Evolutionary conservation across 805 yeast genomes (phyloP).

Genomic region (Candida chauliodis): DNA sequence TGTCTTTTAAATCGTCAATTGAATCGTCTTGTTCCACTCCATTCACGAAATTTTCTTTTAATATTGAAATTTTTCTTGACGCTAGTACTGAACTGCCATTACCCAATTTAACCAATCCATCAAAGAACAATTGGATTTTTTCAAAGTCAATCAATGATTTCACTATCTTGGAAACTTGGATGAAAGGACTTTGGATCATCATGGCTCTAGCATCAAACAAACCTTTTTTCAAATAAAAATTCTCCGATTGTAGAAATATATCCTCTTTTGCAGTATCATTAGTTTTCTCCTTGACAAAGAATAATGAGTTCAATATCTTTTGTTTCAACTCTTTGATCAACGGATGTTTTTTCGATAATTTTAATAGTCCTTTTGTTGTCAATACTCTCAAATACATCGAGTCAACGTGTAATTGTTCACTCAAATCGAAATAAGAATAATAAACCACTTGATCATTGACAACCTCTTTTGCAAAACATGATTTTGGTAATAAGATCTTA

Average conservation of each 20-base stretch:
- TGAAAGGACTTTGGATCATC: slow-evolving; percentile 30
- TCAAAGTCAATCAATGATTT: slow-evolving; percentile 25
- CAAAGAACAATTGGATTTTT: slow-evolving; percentile 26
- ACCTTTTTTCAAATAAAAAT: slow-evolving; percentile 21
- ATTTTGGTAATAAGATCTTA: slow-evolving; percentile 16
- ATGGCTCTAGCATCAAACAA: slow-evolving; percentile 28
- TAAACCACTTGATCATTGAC: slow-evolving; percentile 8
- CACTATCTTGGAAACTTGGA: slow-evolving; percentile 19
- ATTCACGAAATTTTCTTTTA: slow-evolving; percentile 9
- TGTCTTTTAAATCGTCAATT: neutral
- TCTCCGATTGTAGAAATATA: slow-evolving; percentile 22
- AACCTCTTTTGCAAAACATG: slow-evolving; percentile 19
- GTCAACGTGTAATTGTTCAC: slow-evolving; percentile 44
- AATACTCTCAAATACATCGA: slow-evolving; percentile 33
- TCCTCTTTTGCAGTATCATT: slow-evolving; percentile 11
- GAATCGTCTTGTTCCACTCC: slow-evolving; percentile 13
- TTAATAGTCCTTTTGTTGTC: slow-evolving; percentile 29
- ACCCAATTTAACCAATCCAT: slow-evolving; percentile 28
- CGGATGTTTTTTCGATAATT: slow-evolving; percentile 31
- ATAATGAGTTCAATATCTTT: slow-evolving; percentile 18
- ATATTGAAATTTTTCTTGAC: slow-evolving; percentile 11
- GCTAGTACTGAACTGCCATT: slow-evolving; percentile 30
- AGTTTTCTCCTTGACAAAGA: slow-evolving; percentile 21
- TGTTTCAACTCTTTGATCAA: slow-evolving; percentile 21
- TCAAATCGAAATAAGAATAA: slow-evolving; percentile 51